Percentiles rank a stretch among this genome's conserved stretches.
These are phyloP conservation scores for Brassica balearica DNA, from an alignment of 441 rosid species.

Conservation along the genomic window DNA sequence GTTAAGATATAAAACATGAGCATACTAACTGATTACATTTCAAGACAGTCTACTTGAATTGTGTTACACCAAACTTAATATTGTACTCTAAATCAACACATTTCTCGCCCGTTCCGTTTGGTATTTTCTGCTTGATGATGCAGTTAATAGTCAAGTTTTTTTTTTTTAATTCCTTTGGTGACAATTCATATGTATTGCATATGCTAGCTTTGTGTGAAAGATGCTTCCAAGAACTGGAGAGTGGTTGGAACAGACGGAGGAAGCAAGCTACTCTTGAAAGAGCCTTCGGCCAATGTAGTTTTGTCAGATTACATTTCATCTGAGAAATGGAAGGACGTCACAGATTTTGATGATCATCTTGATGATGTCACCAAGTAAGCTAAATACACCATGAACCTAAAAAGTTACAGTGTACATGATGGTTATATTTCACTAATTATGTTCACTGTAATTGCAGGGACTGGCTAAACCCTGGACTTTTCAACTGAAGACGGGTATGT, in stretches of 20 bases:
- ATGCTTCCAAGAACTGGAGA: conserved; percentile 92
- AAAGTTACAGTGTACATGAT: conserved; percentile 10
- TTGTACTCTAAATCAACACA: conserved; percentile 1
- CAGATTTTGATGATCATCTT: conserved; percentile 93
- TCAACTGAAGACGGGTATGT: conserved; percentile 57
- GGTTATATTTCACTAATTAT: conserved; percentile 4
- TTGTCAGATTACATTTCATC: conserved; percentile 75
- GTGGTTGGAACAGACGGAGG: conserved; percentile 69
- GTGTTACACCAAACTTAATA: conserved; percentile 1
- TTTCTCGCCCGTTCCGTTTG: neutral
- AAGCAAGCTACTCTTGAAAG: conserved; percentile 68
- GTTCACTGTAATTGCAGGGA: conserved; percentile 63
- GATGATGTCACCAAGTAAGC: conserved; percentile 89
- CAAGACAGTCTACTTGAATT: neutral
- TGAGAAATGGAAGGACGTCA: conserved; percentile 79
- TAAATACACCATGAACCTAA: neutral
- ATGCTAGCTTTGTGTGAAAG: conserved; percentile 75
- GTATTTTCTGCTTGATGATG: conserved; percentile 14
- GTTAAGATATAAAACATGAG: neutral
- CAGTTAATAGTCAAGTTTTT: neutral
- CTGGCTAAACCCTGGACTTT: conserved; percentile 90
- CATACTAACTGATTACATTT: conserved; percentile 7
- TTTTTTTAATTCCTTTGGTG: neutral
- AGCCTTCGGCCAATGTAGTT: conserved; percentile 80
- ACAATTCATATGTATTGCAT: neutral